Evolutionary conservation across 495 filamentous ascomycete genomes (phyloP), one percentile per base, ranked within the genome.

Genomic region (Hypoxylon crocopeplum): DNA sequence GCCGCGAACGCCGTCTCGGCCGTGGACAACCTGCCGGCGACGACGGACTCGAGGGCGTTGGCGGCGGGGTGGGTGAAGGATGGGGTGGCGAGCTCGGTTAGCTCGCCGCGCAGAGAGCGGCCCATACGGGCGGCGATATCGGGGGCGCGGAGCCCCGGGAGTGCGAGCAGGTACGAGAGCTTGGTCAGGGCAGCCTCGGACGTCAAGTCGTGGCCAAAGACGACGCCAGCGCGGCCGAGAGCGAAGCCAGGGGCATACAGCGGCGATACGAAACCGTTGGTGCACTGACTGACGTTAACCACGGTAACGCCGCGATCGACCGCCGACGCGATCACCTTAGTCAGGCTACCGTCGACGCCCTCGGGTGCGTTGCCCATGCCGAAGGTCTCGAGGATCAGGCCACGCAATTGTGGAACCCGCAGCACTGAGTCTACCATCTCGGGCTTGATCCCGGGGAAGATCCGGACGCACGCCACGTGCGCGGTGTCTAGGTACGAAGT

Each of bases 371-470:
- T 98, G 24, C 94, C 94, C 58, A 93, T 90, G 24, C 94, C 94
- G 72, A 97, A 98, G 0, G 94, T 97, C 78, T 97, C 93, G 20
- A 98, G 78, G 15, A 98, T 86, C 34, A 98, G 74, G 0, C 94
- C 94, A 44, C 88, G 84, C 8, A 98, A 77, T 8, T 86, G 86
- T 3, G 90, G 84, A n/a, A 94, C 72, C 24, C 81, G 79, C 48
- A 98, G 77, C 15, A 98, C 92, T 5, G 88, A 89, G 69, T 96
- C 91, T 11, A 98, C 84, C 91, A 98, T 96, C 62, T 93, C 88
- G 3, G 94, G 91, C 71, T 89, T 88, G 75, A 98, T 96, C 16
- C 94, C 94, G 0, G 94, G 94, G 71, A 98, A 98, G 62, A 98
- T 92, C 13, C 93, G 86, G 55, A 98, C 78, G 69, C 92, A 96